Percentiles rank a stretch among this genome's conserved stretches.
Evolutionary conservation across 495 filamentous ascomycete species (phyloP).

Genomic region (Hypoxylon perforatum): DNA sequence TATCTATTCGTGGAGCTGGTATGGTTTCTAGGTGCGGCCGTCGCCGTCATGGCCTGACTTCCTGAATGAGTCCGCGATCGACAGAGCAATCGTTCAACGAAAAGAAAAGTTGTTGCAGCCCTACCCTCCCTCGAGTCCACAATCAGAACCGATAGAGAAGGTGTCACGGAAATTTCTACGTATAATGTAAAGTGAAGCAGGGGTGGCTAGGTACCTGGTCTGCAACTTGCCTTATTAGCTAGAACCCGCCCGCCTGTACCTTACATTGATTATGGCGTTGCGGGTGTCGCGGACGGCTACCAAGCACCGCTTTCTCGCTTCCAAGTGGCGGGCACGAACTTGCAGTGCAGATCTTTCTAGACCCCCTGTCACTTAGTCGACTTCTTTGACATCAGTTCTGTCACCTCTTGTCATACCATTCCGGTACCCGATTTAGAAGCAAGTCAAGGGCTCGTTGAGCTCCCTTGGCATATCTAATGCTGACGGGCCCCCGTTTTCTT

Average conservation of each 20-base stretch:
- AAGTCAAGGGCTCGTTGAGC: slow-evolving; percentile 2
- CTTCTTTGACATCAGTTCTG: slow-evolving; percentile 28
- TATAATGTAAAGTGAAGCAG: slow-evolving; percentile 15
- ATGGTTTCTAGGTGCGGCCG: background rate
- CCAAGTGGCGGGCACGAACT: slow-evolving; percentile 26
- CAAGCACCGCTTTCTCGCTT: slow-evolving; percentile 17
- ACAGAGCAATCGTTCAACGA: slow-evolving; percentile 11
- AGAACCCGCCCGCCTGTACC: slow-evolving; percentile 23
- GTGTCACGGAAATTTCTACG: slow-evolving; percentile 26
- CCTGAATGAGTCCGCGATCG: slow-evolving; percentile 22
- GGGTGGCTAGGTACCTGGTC: slow-evolving; percentile 3
- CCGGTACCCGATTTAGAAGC: slow-evolving; percentile 31
- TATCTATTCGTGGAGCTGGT: slow-evolving; percentile 6
- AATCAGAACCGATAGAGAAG: slow-evolving; percentile 31
- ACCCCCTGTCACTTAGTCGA: slow-evolving; percentile 10
- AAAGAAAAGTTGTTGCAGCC: slow-evolving; percentile 16
- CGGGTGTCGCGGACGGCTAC: slow-evolving; percentile 1
- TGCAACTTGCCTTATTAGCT: slow-evolving; percentile 33
- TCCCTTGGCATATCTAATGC: slow-evolving; percentile 27
- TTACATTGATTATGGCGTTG: slow-evolving; percentile 31
- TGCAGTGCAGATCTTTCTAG: slow-evolving; percentile 17
- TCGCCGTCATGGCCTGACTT: slow-evolving; percentile 28
- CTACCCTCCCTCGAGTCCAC: slow-evolving; percentile 3
- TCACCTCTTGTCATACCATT: slow-evolving; percentile 16
- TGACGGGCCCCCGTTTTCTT: slow-evolving; percentile 3